phyloP scores from a whole-genome alignment of 2,329 filamentous ascomycete genomes.

The Phialophora chinensis region DNA sequence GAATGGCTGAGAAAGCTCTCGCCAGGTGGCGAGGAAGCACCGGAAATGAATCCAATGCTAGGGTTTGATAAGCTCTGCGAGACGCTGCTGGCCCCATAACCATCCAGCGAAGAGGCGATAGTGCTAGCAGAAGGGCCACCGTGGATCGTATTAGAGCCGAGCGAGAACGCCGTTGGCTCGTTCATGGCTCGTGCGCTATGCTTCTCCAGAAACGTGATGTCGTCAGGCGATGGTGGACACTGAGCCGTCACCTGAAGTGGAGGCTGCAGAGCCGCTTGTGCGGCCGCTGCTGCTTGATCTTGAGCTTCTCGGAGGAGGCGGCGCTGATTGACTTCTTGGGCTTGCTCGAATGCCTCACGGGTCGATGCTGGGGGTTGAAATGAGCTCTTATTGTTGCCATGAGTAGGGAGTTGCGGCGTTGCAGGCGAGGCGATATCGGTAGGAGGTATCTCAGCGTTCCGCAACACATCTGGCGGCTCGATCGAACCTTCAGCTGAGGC shows the following conservation, averaged over 20 bases:
- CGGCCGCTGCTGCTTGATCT: constrained; percentile 28
- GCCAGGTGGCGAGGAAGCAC: constrained; percentile 53
- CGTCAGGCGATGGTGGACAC: constrained; percentile 44
- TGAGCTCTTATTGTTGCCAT: constrained; percentile 14
- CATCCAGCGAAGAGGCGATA: constrained; percentile 54
- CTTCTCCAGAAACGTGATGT: constrained; percentile 33
- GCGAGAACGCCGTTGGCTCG: constrained; percentile 23
- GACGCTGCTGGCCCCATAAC: constrained; percentile 54
- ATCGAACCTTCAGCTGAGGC: constrained; percentile 53
- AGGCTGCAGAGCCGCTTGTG: constrained; percentile 20
- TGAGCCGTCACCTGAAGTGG: constrained; percentile 25
- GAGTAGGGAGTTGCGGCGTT: constrained; percentile 11
- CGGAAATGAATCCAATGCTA: constrained; percentile 55
- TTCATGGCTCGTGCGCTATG: constrained; percentile 19
- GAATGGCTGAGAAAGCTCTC: constrained; percentile 49
- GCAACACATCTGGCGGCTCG: constrained; percentile 47
- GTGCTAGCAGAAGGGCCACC: constrained; percentile 50
- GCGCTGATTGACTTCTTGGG: constrained; percentile 41
- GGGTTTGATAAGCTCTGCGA: constrained; percentile 56
- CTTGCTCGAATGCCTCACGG: constrained; percentile 39
- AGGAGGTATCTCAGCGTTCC: constrained; percentile 31
- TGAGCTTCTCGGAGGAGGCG: constrained; percentile 38
- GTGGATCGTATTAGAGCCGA: constrained; percentile 25
- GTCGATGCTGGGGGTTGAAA: constrained; percentile 35
- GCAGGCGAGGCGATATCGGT: constrained; percentile 26